phyloP scores from a whole-genome alignment of 1,139 yeast genomes.

The Nakaseomyces delphensis region DNA sequence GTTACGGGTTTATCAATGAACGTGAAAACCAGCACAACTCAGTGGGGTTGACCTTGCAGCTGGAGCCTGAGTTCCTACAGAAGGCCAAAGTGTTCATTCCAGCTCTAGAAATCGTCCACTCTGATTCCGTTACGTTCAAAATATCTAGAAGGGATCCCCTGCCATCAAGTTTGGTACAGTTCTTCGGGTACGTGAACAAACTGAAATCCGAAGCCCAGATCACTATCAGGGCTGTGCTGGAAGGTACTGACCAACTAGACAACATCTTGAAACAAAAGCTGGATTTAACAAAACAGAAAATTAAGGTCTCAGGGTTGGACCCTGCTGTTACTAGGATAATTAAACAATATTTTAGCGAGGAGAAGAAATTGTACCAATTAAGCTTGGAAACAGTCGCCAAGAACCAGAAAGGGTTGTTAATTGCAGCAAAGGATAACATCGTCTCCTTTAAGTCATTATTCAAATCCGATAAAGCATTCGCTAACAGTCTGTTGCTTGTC shows the following conservation, averaged over 20 bases:
- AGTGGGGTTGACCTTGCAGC: conserved; percentile 49
- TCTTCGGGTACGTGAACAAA: conserved; percentile 29
- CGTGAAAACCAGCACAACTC: conserved; percentile 49
- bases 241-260: conserved; percentile 39
- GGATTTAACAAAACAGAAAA: conserved; percentile 21
- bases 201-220: conserved; percentile 23
- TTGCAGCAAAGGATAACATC: conserved; percentile 33
- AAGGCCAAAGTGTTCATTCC: conserved; percentile 6
- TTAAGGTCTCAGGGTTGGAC: conserved; percentile 13
- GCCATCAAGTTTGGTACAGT: conserved; percentile 25
- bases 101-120: conserved; percentile 11
- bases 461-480: conserved; percentile 48
- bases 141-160: conserved; percentile 16
- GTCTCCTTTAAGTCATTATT: conserved; percentile 48
- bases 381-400: conserved; percentile 42
- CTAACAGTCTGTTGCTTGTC: conserved; percentile 45
- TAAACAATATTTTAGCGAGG: conserved; percentile 38
- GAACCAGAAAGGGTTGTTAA: conserved; percentile 44
- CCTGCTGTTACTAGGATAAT: conserved; percentile 28
- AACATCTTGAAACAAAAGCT: conserved; percentile 44
- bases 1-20: conserved; percentile 58
- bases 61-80: conserved; percentile 31
- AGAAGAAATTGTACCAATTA: conserved; percentile 39
- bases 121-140: conserved; percentile 23
- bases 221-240: conserved; percentile 30